Percentiles rank a stretch among this genome's conserved stretches.
Conservation (phyloP, 768 basidiomycete genomes). For the Amanita exitialis region DNA sequence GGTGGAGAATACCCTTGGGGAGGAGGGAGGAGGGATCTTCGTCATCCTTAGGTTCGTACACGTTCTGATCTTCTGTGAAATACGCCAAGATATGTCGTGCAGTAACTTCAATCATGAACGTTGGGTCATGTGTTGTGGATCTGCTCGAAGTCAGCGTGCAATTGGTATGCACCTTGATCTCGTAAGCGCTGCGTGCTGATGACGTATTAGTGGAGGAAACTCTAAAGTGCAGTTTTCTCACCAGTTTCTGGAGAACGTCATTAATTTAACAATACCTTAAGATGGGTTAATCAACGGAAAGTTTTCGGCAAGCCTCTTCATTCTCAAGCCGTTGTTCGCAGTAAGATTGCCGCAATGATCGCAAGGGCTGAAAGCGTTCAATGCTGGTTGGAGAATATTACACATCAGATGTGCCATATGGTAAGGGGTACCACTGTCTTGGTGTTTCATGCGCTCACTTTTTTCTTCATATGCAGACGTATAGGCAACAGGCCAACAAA, state of each 20-base stretch:
- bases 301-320: slow-evolving; percentile 86
- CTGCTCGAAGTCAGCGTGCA: slow-evolving; percentile 41
- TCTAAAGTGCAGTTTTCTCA: slow-evolving; percentile 41
- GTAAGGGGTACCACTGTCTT: slow-evolving; percentile 15
- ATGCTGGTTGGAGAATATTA: slow-evolving; percentile 79
- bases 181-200: not conserved
- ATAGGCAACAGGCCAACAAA: slow-evolving; percentile 66
- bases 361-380: slow-evolving; percentile 56
- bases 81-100: not conserved
- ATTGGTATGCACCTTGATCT: slow-evolving; percentile 14
- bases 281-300: slow-evolving; percentile 82
- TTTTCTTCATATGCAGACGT: slow-evolving; percentile 26
- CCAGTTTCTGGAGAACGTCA: not conserved
- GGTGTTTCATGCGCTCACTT: not conserved
- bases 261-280: slow-evolving; percentile 15
- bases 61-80: not conserved
- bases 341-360: slow-evolving; percentile 87
- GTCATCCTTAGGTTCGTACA: slow-evolving; percentile 22
- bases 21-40: slow-evolving; percentile 28
- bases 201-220: slow-evolving; percentile 63
- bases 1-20: slow-evolving; percentile 69
- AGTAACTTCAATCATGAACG: slow-evolving; percentile 94
- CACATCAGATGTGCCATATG: slow-evolving; percentile 87
- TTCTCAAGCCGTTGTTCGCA: slow-evolving; percentile 78
- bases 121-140: slow-evolving; percentile 80